Conservation (phyloP, 176 grass and related monocot species). For the Canna indica region DNA sequence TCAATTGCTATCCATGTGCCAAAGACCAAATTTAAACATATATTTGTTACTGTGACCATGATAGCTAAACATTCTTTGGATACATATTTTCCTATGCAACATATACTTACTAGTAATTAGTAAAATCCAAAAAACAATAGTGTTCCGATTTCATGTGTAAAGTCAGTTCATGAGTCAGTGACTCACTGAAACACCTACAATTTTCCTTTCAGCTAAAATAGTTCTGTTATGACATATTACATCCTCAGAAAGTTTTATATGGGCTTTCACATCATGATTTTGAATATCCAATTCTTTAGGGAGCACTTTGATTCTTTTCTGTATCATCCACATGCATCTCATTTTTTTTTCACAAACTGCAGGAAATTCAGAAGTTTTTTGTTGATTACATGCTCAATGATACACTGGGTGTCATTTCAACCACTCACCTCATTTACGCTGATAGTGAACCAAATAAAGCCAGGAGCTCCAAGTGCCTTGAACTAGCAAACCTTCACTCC, state of each 20-base stretch:
- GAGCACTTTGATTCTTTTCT: not conserved
- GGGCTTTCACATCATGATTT: not conserved
- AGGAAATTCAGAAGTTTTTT: constrained; percentile 94
- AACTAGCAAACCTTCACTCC: constrained; percentile 75
- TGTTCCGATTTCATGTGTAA: not conserved
- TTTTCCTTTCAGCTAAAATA: not conserved
- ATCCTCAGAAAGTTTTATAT: too few relatives aligned
- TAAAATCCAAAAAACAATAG: not conserved
- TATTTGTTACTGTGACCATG: not conserved
- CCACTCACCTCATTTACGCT: constrained; percentile 62
- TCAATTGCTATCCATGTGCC: not conserved
- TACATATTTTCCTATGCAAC: not conserved
- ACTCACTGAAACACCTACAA: not conserved
- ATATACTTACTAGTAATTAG: not conserved
- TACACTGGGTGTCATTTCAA: constrained; percentile 59
- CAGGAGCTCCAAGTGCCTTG: constrained; percentile 52
- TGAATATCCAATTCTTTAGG: not conserved
- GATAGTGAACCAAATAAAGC: constrained; percentile 66
- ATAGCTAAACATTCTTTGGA: not conserved
- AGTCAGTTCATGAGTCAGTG: not conserved
- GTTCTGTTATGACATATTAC: not conserved
- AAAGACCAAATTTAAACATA: not conserved
- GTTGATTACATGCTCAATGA: constrained; percentile 92
- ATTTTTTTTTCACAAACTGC: constrained; percentile 15
- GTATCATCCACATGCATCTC: not conserved